A percentile compares a stretch with the other conserved stretches of the same genome.
Evolutionary conservation across 768 basidiomycete species (phyloP).

Genomic region (Termitomyces sp.): DNA sequence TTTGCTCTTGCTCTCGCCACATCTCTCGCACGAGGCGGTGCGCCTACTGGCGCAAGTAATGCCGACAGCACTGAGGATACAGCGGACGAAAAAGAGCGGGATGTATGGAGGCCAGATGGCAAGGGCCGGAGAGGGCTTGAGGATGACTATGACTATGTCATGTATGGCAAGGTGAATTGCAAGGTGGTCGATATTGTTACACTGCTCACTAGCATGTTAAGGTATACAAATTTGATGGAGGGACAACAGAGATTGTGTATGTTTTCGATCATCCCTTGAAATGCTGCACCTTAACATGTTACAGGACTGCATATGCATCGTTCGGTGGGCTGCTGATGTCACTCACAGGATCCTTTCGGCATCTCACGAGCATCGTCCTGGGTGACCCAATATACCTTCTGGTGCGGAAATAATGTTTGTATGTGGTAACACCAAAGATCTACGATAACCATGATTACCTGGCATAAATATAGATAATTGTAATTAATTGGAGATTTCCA

Average conservation of each 20-base stretch:
- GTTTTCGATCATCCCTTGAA: slow-evolving; percentile 21
- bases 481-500: slow-evolving; percentile 10
- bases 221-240: slow-evolving; percentile 97
- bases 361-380: slow-evolving; percentile 87
- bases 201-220: slow-evolving; percentile 20
- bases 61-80: slow-evolving; percentile 48
- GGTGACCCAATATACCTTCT: slow-evolving; percentile 91
- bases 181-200: not conserved
- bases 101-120: slow-evolving; percentile 83
- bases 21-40: slow-evolving; percentile 59
- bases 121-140: slow-evolving; percentile 80
- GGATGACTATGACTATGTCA: slow-evolving; percentile 97
- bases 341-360: slow-evolving; percentile 85
- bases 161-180: slow-evolving; percentile 85
- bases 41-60: slow-evolving; percentile 33
- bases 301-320: slow-evolving; percentile 90
- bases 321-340: slow-evolving; percentile 97
- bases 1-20: slow-evolving; percentile 86
- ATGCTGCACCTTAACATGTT: slow-evolving; percentile 1
- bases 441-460: no score
- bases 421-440: not conserved
- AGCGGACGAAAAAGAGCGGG: slow-evolving; percentile 63
- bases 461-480: slow-evolving; percentile 11
- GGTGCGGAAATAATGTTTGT: slow-evolving; percentile 57
- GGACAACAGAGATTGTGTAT: slow-evolving; percentile 79